Evolutionary conservation across 2,329 filamentous ascomycete genomes (phyloP), one percentile per base, ranked within the genome.

Genomic region (Monilinia polystroma): DNA sequence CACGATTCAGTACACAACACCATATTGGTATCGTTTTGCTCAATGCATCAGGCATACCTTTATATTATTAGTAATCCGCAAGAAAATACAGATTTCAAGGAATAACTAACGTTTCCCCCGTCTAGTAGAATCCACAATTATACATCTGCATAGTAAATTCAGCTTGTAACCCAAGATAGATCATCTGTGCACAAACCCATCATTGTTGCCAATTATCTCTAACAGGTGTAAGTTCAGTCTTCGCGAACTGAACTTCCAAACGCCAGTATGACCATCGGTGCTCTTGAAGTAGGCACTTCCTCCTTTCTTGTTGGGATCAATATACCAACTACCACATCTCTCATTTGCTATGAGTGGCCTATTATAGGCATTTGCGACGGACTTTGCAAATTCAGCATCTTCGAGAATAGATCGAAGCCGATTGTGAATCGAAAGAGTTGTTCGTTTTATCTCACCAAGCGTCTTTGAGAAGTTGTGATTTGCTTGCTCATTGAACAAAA

Each of bases 291-390:
- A 99, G 43, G 90, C 91, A 71, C 90, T 93, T 43, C 86, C 90
- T 1, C 76, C 79, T 78, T 94, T 95, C 35, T 75, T 74, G 10
- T 77, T 77, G 0, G 89, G 89, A 45, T 82, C 79, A 35, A 98
- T 90, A 77, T 98, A 98, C 95, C 95, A 99, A 78, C 91, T 94
- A 0, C 95, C 95, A 77, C 95, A 98, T 68, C 95, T 86, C 81
- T 98, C 93, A 76, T 99, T 99, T 41, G 94, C 93, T 18, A 98
- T 82, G 1, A 98, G 81, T 0, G 93, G 92, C 1, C 94, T 81
- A 3, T 74, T 70, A 35, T 75, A 86, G 0, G 83, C 81, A 1
- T 77, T 76, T 1, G 85, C 83, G 0, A 92, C 88, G 10, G 80
- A 76, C 32, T 80, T 77, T 29, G 95, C 91, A 76, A 97, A 98